These are phyloP conservation scores for Meripilus lineatus DNA, from an alignment of 1,284 basidiomycete species.

Conservation along the genomic window DNA sequence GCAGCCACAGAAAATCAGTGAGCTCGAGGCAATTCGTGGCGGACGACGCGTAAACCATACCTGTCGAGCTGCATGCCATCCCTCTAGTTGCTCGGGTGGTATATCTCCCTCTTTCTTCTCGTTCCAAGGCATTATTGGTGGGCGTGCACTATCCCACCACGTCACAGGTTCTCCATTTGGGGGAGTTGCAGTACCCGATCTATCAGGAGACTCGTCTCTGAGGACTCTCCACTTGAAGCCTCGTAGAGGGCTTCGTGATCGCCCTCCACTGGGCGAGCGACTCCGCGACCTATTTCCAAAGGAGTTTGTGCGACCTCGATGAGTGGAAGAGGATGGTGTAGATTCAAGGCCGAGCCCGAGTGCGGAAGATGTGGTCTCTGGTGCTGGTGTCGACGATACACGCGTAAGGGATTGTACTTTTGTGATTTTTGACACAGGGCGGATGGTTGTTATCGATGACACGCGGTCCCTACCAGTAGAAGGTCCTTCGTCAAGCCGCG, in stretches of 20 bases:
- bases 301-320: background rate
- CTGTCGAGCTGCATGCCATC: slow-evolving; percentile 40
- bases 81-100: slow-evolving; percentile 46
- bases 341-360: too few relatives aligned
- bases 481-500: too few relatives aligned
- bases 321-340: too few relatives aligned
- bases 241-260: background rate
- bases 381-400: background rate
- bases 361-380: too few relatives aligned
- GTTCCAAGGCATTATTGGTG: slow-evolving; percentile 14
- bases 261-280: background rate
- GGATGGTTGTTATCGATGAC: background rate
- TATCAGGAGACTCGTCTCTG: background rate
- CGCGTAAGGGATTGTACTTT: background rate
- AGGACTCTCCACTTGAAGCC: background rate
- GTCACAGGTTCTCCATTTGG: slow-evolving; percentile 17
- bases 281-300: background rate
- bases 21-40: too few relatives aligned
- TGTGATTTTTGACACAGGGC: background rate
- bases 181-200: slow-evolving; percentile 14
- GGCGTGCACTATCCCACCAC: slow-evolving; percentile 28
- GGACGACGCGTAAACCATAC: slow-evolving; percentile 29
- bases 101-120: slow-evolving; percentile 25
- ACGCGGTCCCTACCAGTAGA: background rate
- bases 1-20: background rate